Base-by-base conservation (phyloP, 1,284 basidiomycete genomes). In the Heliocybe sulcata region DNA sequence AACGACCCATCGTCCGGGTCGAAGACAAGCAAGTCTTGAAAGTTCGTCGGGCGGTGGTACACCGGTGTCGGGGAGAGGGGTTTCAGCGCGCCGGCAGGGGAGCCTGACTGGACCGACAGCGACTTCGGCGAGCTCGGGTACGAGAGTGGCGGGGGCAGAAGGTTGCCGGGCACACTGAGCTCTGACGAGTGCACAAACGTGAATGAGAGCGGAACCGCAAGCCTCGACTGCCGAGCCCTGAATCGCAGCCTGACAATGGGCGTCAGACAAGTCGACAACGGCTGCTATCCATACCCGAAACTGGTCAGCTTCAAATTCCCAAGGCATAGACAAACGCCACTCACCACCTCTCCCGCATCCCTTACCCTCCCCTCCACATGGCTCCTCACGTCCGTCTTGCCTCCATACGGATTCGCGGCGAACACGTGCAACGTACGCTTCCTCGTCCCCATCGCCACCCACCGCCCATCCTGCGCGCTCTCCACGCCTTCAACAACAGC, bases 401-500 rank as follows among this genome's bases (percentile, higher is more conserved):
- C 90, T 0, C 90, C 90, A 55, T 83, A 83, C 0, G 90, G 89
- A 63, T 89, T 86, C 20, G 87, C 73, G 9, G 87, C 81, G 65
- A 90, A 94, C 0, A 93, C 69, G 69, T 94, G 88, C 42, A 85
- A 65, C 0, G 81, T 86, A 49, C 84, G 67, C 60, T 83, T 83
- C 62, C 73, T 64, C 51, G 81, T 92, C 1, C 80, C 81, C 29
- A 93, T 70, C 0, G 82, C 87, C 3, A 87, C 69, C 84, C 88
- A 93, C 26, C 85, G 70, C 20, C 82, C 83, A 61, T 90, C 87
- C 0, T 67, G 63, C 2, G 83, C 78, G 73, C 83, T 84, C 51
- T 69, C 74, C n/a, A 82, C 69, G 11, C 66, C 65, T 53, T 85
- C 80, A 2, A 93, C 79, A 1, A 79, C 68, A 1, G 85, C 90